Evolutionary conservation across 192 early-diverging fungal genomes (phyloP).

Genomic region (Umbelopsis isabellina): DNA sequence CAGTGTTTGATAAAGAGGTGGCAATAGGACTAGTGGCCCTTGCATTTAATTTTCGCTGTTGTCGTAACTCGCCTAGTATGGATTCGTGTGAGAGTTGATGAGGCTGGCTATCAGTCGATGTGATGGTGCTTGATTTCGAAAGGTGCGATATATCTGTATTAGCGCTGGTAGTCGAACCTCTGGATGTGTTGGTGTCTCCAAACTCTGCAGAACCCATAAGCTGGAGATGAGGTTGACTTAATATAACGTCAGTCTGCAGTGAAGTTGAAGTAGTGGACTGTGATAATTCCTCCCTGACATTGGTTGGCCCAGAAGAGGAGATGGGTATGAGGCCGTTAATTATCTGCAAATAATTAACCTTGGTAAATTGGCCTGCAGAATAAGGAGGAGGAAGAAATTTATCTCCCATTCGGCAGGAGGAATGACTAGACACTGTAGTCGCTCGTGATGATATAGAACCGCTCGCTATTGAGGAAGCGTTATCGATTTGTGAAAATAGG

Average conservation of each 20-base stretch:
- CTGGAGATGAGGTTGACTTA: neutral
- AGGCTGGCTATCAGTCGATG: neutral
- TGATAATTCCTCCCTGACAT: neutral
- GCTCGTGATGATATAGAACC: constrained; percentile 15
- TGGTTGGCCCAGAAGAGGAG: constrained; percentile 11
- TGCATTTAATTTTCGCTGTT: neutral
- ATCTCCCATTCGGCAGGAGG: constrained; percentile 5
- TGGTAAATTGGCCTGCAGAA: constrained; percentile 13
- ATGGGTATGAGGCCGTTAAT: constrained; percentile 20
- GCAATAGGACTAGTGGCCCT: neutral
- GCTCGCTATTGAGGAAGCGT: constrained; percentile 3
- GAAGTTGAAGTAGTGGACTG: neutral
- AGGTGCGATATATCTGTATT: neutral
- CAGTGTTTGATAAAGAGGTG: neutral
- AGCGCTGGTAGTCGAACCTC: neutral
- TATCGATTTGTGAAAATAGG: constrained; percentile 11
- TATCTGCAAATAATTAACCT: constrained; percentile 16
- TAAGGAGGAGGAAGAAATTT: constrained; percentile 16
- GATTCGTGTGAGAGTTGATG: neutral
- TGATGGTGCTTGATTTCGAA: neutral
- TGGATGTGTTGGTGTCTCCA: neutral
- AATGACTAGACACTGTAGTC: constrained; percentile 8
- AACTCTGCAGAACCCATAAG: neutral
- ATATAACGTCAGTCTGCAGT: neutral
- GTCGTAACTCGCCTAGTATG: constrained; percentile 8